These are phyloP conservation scores for Aureobasidium sp. DNA, from an alignment of 2,329 filamentous ascomycete genomes.

Conservation along the genomic window DNA sequence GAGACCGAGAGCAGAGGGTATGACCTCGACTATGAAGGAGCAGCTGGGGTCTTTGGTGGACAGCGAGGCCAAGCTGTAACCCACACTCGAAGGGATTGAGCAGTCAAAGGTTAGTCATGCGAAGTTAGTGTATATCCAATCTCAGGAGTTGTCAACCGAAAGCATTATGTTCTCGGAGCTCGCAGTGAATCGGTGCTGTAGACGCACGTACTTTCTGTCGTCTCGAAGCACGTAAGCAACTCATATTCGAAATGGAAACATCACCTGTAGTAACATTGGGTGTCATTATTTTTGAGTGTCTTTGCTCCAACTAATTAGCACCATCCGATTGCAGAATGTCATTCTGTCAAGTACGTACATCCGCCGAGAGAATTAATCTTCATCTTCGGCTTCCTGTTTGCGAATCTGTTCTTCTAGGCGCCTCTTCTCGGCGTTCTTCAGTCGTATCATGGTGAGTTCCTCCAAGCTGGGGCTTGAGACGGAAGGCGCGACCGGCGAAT, in stretches of 20 bases:
- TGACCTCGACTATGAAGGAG: conserved; percentile 48
- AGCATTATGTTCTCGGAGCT: not conserved
- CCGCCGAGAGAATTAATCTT: not conserved
- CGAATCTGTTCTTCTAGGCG: conserved; percentile 37
- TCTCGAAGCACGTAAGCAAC: not conserved
- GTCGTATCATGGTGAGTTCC: conserved; percentile 36
- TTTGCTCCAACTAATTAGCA: not conserved
- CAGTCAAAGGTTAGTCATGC: not conserved
- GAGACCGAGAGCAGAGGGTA: conserved; percentile 57
- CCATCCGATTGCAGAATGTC: not conserved
- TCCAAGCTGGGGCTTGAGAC: conserved; percentile 26
- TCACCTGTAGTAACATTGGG: not conserved
- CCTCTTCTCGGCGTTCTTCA: conserved; percentile 37
- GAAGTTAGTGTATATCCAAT: not conserved
- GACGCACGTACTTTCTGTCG: not conserved
- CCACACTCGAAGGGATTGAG: not conserved
- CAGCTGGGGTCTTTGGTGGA: conserved; percentile 28
- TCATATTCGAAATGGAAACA: not conserved
- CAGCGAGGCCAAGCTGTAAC: conserved; percentile 14
- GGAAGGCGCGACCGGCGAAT: conserved; percentile 11
- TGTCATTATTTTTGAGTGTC: not conserved
- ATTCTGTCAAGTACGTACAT: not conserved
- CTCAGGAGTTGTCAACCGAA: not conserved
- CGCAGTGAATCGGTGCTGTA: not conserved
- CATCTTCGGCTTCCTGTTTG: conserved; percentile 22